Conservation (phyloP, 2,329 filamentous ascomycete species). For the Acrodontium crateriforme region DNA sequence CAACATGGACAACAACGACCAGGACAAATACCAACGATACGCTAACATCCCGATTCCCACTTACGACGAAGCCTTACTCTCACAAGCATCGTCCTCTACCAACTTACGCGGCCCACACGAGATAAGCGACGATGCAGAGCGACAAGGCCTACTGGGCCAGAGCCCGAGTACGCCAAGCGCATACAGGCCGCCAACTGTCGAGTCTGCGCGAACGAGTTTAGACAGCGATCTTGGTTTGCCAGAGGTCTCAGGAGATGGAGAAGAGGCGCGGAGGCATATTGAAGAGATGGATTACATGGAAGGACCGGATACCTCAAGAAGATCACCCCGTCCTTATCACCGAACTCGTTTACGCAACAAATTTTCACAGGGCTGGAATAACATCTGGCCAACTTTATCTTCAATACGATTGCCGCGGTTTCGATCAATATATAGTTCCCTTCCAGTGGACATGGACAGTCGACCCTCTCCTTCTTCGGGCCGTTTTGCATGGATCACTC, state of each 20-base stretch:
- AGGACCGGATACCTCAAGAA: conserved; percentile 9
- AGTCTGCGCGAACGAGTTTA: conserved; percentile 55
- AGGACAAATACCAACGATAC: conserved; percentile 7
- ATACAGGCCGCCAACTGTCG: conserved; percentile 71
- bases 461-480: conserved; percentile 4
- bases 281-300: conserved; percentile 82
- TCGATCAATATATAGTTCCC: conserved; percentile 29
- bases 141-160: conserved; percentile 57
- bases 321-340: conserved; percentile 19
- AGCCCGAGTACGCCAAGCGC: conserved; percentile 26
- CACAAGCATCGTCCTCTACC: conserved; percentile 37
- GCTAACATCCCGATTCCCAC: conserved; percentile 54
- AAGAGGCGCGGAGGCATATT: conserved; percentile 56
- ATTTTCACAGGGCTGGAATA: conserved; percentile 44
- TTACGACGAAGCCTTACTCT: conserved; percentile 67
- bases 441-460: conserved; percentile 9
- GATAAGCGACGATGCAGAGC: conserved; percentile 57
- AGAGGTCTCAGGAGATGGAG: conserved; percentile 35
- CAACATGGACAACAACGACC: not conserved
- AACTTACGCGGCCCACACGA: conserved; percentile 40
- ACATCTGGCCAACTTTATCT: conserved; percentile 43
- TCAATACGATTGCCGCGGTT: conserved; percentile 36
- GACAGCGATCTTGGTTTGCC: conserved; percentile 38
- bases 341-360: conserved; percentile 31
- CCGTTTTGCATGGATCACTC: conserved; percentile 10